These are phyloP conservation scores for Globisporangium alternatum DNA, from an alignment of 352 stramenopile species.

Conservation along the genomic window DNA sequence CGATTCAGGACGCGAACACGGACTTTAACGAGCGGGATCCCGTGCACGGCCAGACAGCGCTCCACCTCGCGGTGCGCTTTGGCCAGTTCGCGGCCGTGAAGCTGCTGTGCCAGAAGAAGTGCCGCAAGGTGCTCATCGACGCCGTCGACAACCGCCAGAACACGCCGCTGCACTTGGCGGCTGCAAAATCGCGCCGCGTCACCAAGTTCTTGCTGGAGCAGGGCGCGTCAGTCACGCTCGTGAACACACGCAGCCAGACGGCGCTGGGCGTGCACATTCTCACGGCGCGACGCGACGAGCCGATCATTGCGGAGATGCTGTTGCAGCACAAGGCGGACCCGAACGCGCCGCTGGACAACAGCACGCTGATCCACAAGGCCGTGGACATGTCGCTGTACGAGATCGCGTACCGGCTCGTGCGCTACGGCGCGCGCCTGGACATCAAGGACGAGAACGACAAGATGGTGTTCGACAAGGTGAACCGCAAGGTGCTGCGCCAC, in stretches of 20 bases:
- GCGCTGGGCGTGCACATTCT: conserved; percentile 75
- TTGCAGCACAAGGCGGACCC: conserved; percentile 71
- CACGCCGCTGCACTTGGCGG: conserved; percentile 72
- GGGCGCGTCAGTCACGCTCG: conserved; percentile 48
- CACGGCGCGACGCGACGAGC: conserved; percentile 72
- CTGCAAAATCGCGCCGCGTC: conserved; percentile 78
- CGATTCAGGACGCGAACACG: conserved; percentile 54
- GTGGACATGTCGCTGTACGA: conserved; percentile 68
- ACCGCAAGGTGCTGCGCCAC: conserved; percentile 67
- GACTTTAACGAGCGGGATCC: conserved; percentile 65
- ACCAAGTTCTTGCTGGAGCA: conserved; percentile 83
- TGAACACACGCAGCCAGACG: conserved; percentile 75
- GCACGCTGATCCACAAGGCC: conserved; percentile 71
- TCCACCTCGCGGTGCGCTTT: conserved; percentile 79
- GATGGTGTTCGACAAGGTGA: conserved; percentile 86
- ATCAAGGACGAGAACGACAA: conserved; percentile 67
- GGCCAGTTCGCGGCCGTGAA: conserved; percentile 74
- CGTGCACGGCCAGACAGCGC: conserved; percentile 67
- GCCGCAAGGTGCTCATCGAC: conserved; percentile 57
- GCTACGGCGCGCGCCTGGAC: conserved; percentile 73
- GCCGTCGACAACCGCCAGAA: conserved; percentile 70
- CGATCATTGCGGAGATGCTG: conserved; percentile 76
- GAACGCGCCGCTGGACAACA: conserved; percentile 61
- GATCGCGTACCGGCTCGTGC: conserved; percentile 75
- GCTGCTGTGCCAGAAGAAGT: conserved; percentile 65